Evolutionary conservation across 2,329 filamentous ascomycete genomes (phyloP), one percentile per base, ranked within the genome.

Genomic region (Hypoxylon rubiginosum): DNA sequence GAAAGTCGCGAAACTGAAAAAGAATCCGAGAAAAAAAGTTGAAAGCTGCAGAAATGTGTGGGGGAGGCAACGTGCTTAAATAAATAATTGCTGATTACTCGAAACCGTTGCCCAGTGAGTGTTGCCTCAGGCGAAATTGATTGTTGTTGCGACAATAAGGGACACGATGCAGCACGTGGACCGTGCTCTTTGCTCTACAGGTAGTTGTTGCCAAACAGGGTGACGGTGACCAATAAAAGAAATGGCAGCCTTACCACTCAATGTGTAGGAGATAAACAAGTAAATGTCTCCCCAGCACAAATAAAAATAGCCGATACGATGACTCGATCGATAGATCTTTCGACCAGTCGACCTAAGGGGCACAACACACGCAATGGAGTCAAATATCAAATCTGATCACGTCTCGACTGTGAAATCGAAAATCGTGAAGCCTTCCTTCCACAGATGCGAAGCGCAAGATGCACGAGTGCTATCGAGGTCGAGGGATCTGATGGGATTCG

Each of bases 251-350:
- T 81, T 89, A 90, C 88, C 86, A 84, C 87, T 80, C 87, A 6
- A 82, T 88, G 92, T 86, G 88, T 82, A 89, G 92, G 93, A 97
- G 94, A 97, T 92, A 85, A 93, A 97, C 94, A 97, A 97, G 80
- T 91, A 82, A 97, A 97, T 97, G 94, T 94, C 91, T 97, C 94
- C 92, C 93, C 93, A 84, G 83, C 81, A 82, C 78, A 72, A 69
- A 68, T 75, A 72, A 45, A 50, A 60, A 57, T 63, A 26, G 69
- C 66, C 74, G 56, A 67, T 69, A 72, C 62, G 59, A 72, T 67
- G 64, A 58, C 54, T 56, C 65, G 67, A 72, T 75, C 73, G 73
- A 71, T 61, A 71, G 75, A 78, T 77, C 68, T 76, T 71, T 76
- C 72, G 70, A 78, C 69, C 71, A 65, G 66, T 69, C 62, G 56